Evolutionary conservation across 192 early-diverging fungal genomes (phyloP).

Genomic region (Mortierella claussenii): DNA sequence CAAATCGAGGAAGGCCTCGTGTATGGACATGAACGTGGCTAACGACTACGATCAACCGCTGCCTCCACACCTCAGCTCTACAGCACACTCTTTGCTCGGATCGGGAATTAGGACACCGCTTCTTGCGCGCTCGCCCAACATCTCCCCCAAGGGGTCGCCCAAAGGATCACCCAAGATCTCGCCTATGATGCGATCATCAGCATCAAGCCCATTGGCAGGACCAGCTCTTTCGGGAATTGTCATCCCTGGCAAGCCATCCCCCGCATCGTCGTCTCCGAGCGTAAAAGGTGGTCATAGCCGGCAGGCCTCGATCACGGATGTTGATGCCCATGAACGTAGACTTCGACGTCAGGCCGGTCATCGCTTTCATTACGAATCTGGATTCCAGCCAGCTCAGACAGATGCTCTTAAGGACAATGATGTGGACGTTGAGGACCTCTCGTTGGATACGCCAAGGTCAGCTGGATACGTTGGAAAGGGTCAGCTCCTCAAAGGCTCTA

Average conservation of each 20-base stretch:
- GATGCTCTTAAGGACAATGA: constrained; percentile 25
- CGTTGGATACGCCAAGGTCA: constrained; percentile 36
- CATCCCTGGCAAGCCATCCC: constrained; percentile 30
- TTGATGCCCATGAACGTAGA: constrained; percentile 48
- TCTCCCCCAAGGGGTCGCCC: constrained; percentile 43
- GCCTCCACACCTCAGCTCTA: constrained; percentile 10
- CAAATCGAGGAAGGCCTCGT: constrained; percentile 48
- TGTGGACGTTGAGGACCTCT: constrained; percentile 33
- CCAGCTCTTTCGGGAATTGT: constrained; percentile 37
- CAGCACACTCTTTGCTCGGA: constrained; percentile 23
- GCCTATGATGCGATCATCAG: constrained; percentile 43
- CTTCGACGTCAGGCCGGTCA: constrained; percentile 29
- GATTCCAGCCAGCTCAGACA: constrained; percentile 26
- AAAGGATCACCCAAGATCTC: constrained; percentile 48
- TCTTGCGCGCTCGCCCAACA: constrained; percentile 45
- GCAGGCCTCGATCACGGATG: constrained; percentile 50
- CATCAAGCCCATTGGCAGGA: constrained; percentile 47
- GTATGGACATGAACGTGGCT: constrained; percentile 43
- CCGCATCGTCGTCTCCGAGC: constrained; percentile 13
- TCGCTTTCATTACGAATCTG: constrained; percentile 50
- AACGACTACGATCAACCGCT: constrained; percentile 26
- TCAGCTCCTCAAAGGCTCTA: constrained; percentile 6
- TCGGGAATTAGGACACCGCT: constrained; percentile 35
- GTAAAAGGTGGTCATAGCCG: constrained; percentile 29
- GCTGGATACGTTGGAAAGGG: constrained; percentile 9